Evolutionary conservation across 495 filamentous ascomycete genomes (phyloP).

Genomic region (Corynascus novoguineensis): DNA sequence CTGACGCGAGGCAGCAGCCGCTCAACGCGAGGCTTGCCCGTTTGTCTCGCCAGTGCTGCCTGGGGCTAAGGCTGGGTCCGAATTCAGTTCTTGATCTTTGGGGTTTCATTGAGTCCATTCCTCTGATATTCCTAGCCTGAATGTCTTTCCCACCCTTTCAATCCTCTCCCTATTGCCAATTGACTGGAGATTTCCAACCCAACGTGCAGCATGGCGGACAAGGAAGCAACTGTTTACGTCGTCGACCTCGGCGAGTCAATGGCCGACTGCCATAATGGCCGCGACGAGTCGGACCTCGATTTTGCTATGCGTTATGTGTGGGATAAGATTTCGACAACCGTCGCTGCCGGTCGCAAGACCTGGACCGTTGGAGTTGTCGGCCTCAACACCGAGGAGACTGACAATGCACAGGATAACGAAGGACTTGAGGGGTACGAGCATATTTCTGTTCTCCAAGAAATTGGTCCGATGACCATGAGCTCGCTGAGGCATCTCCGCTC

Average conservation of each 20-base stretch:
- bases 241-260: conserved; percentile 82
- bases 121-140: too few species aligned
- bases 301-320: conserved; percentile 91
- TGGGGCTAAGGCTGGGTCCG: conserved; percentile 9
- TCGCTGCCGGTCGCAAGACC: conserved; percentile 78
- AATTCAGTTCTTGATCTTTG: background rate
- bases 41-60: conserved; percentile 26
- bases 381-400: conserved; percentile 71
- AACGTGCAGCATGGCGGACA: conserved; percentile 72
- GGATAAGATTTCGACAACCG: conserved; percentile 85
- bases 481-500: conserved; percentile 59
- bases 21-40: conserved; percentile 7
- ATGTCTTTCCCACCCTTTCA: background rate
- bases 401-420: conserved; percentile 54
- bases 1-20: conserved; percentile 21
- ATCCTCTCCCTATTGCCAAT: background rate
- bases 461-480: conserved; percentile 68
- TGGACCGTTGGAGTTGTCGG: conserved; percentile 75
- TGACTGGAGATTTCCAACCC: background rate
- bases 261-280: conserved; percentile 67
- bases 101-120: too few species aligned
- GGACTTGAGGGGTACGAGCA: conserved; percentile 64
- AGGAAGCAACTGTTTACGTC: conserved; percentile 90
- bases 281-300: conserved; percentile 75
- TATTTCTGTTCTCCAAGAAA: conserved; percentile 66